Conservation (phyloP, 2,329 filamentous ascomycete genomes). For the Ophiostoma pallidulum region DNA sequence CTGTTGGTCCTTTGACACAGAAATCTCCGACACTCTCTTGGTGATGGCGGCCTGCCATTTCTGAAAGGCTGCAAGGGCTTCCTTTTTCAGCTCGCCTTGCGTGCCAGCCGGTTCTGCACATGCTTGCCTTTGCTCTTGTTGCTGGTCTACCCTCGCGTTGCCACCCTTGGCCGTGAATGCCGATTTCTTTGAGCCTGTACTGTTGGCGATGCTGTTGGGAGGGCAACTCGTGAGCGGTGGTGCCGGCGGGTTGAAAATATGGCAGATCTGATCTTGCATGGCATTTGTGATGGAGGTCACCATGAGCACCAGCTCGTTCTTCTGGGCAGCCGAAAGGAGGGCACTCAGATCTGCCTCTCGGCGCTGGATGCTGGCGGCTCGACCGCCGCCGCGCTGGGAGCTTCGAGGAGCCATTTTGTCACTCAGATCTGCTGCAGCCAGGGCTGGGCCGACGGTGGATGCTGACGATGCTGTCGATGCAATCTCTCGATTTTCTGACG, state of each 20-base stretch:
- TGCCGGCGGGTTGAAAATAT: constrained; percentile 36
- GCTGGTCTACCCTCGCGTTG: neutral
- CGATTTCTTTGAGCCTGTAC: neutral
- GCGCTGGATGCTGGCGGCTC: constrained; percentile 21
- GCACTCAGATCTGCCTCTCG: constrained; percentile 43
- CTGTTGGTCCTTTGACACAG: constrained; percentile 36
- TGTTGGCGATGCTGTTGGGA: neutral
- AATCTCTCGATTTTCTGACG: neutral
- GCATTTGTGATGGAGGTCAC: constrained; percentile 43
- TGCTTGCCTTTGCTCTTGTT: neutral
- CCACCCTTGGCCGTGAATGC: neutral
- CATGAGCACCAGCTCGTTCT: constrained; percentile 42
- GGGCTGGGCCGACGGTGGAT: neutral
- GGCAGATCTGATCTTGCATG: constrained; percentile 43
- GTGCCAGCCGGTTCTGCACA: constrained; percentile 48
- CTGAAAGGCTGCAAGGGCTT: constrained; percentile 61
- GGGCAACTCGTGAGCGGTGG: constrained; percentile 6
- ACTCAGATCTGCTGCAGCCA: neutral
- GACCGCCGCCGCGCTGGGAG: constrained; percentile 11
- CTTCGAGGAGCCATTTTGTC: constrained; percentile 13
- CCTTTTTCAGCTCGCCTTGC: constrained; percentile 55
- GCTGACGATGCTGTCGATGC: too few species aligned
- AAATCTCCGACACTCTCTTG: constrained; percentile 60
- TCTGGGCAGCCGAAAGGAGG: constrained; percentile 38
- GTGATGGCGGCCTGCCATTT: constrained; percentile 70